phyloP scores from a whole-genome alignment of 2,329 filamentous ascomycete genomes.

The Colletotrichum orchidophilum region DNA sequence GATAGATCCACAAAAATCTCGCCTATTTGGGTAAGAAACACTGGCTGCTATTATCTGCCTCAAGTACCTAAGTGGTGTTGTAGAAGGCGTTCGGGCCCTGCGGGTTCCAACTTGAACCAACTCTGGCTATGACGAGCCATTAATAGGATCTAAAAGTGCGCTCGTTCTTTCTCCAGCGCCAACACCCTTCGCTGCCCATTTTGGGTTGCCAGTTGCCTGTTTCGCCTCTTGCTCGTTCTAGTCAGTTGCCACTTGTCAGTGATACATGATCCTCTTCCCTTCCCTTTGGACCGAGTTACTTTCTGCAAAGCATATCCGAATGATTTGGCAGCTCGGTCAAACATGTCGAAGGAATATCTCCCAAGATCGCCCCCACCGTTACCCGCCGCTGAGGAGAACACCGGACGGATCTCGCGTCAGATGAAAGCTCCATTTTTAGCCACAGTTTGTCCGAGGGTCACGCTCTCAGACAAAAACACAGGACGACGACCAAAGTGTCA shows the following conservation, averaged over 20 bases:
- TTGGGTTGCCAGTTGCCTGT: background rate
- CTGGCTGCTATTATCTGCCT: background rate
- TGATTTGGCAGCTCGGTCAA: background rate
- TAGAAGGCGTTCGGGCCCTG: background rate
- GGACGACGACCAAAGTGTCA: constrained; percentile 2
- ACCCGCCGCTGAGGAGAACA: background rate
- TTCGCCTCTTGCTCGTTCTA: constrained; percentile 8
- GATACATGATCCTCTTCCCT: background rate
- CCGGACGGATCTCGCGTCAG: background rate
- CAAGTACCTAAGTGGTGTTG: background rate
- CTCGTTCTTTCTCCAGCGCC: background rate
- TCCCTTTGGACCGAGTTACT: background rate
- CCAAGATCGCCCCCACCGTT: background rate
- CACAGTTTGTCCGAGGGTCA: constrained; percentile 4
- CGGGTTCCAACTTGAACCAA: background rate
- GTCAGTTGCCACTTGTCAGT: background rate
- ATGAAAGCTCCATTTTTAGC: constrained; percentile 5
- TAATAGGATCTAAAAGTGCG: background rate
- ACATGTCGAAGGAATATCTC: background rate
- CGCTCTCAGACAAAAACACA: constrained; percentile 4
- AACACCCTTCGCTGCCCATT: constrained; percentile 10
- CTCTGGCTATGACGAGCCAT: background rate
- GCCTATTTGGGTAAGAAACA: background rate
- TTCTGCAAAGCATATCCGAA: background rate
- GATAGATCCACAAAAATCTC: background rate